Conservation (phyloP, 805 yeast genomes). For the Barnettozyma siamensis region DNA sequence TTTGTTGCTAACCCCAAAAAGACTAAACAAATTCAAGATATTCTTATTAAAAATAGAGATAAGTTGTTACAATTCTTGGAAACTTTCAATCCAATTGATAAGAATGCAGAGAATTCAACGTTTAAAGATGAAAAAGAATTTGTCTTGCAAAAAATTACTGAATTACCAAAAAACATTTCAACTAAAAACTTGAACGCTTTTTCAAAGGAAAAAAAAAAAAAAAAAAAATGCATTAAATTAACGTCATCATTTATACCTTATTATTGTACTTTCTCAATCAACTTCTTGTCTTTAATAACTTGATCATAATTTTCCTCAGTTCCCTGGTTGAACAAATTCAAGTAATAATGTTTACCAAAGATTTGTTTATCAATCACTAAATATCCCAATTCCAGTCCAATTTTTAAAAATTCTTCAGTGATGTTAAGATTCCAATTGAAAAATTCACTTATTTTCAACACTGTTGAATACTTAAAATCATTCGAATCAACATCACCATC, state of each 20-base stretch:
- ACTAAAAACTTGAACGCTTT: conserved; percentile 14
- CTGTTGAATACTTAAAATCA: conserved; percentile 19
- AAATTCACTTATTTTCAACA: conserved; percentile 23
- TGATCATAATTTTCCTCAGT: conserved; percentile 1
- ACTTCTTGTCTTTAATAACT: background rate
- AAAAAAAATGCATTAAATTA: no score
- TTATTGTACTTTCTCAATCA: background rate
- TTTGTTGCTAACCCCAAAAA: conserved; percentile 96
- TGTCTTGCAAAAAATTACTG: conserved; percentile 67
- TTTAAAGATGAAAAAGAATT: conserved; percentile 78
- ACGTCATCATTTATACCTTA: background rate
- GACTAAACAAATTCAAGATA: conserved; percentile 71
- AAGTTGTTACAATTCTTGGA: conserved; percentile 67
- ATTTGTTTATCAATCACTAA: conserved; percentile 64
- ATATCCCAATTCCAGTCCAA: conserved; percentile 50
- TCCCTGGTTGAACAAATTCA: conserved; percentile 33
- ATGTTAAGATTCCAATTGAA: conserved; percentile 66
- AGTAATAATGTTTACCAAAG: conserved; percentile 58
- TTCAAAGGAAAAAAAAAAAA: no score
- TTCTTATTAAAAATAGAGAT: conserved; percentile 75
- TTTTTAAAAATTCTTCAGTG: conserved; percentile 56
- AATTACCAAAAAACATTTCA: conserved; percentile 53
- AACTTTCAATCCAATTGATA: conserved; percentile 52
- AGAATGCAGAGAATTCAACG: conserved; percentile 50
- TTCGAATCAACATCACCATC: conserved; percentile 27